Evolutionary conservation across 139 green algal genomes (phyloP).

Genomic region (Axilococcus clingmanii): DNA sequence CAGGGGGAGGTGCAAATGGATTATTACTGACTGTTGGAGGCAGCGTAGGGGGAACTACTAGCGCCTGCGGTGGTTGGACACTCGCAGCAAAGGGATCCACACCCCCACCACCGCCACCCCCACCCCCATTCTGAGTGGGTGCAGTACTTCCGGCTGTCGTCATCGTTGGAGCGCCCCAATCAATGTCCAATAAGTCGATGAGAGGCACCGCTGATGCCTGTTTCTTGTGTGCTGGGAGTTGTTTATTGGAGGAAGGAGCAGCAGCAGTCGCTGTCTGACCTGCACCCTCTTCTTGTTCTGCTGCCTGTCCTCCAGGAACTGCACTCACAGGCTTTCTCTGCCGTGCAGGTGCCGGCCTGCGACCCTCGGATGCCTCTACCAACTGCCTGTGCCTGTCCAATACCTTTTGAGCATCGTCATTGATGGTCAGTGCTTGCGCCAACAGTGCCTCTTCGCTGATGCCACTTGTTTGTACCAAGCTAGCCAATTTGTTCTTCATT

Average conservation of each 20-base stretch:
- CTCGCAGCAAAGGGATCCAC: not conserved
- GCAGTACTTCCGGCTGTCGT: not conserved
- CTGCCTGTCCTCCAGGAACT: not conserved
- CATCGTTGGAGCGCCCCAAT: constrained; percentile 1
- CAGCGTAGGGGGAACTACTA: no score
- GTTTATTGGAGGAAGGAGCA: not conserved
- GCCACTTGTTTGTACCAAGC: not conserved
- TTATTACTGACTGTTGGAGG: not conserved
- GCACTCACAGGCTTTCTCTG: not conserved
- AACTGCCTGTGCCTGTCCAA: constrained; percentile 3
- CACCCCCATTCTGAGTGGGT: not conserved
- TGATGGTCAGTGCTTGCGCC: constrained; percentile 7
- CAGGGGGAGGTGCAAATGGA: not conserved
- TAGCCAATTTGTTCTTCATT: constrained; percentile 4
- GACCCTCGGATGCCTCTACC: constrained; percentile 11
- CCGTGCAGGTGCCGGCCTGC: not conserved
- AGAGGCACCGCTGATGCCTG: no score
- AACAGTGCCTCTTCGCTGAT: constrained; percentile 10
- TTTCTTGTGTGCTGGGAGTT: no score
- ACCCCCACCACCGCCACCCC: not conserved
- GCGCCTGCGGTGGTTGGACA: not conserved
- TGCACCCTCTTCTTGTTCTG: not conserved
- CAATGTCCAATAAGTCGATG: constrained; percentile 3
- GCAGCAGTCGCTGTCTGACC: not conserved
- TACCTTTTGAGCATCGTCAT: constrained; percentile 8